Evolutionary conservation across 371 early-diverging fungal genomes (phyloP).

Genomic region (Coemansia sp.): DNA sequence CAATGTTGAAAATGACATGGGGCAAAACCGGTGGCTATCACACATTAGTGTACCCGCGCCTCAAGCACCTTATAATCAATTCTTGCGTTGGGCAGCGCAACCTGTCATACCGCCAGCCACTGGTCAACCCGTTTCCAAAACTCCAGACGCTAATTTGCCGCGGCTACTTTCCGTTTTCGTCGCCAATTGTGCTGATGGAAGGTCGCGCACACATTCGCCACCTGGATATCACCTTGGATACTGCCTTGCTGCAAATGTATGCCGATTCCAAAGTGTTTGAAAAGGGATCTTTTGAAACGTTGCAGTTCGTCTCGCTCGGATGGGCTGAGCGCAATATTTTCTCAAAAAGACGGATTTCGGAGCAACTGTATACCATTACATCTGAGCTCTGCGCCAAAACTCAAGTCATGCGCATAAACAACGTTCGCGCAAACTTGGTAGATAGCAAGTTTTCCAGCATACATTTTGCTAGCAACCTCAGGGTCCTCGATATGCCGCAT

Average conservation of each 20-base stretch:
- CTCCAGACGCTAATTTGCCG: constrained; percentile 20
- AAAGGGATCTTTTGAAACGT: constrained; percentile 13
- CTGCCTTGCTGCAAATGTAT: constrained; percentile 1
- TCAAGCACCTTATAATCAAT: constrained; percentile 13
- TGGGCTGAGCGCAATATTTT: constrained; percentile 9
- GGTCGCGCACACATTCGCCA: constrained; percentile 15
- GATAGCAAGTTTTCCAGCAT: not conserved
- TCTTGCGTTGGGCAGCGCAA: constrained; percentile 8
- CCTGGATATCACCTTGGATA: constrained; percentile 19
- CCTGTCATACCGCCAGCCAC: not conserved
- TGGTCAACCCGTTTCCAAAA: constrained; percentile 24
- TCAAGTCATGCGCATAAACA: not conserved
- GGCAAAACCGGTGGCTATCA: not conserved
- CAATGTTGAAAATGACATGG: constrained; percentile 22
- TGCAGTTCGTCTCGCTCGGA: constrained; percentile 23
- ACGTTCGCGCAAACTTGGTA: not conserved
- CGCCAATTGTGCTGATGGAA: constrained; percentile 9
- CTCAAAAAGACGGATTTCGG: not conserved
- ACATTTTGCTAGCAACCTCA: not conserved
- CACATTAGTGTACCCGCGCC: constrained; percentile 28
- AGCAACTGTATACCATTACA: not conserved
- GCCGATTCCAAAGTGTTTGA: not conserved
- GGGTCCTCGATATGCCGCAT: constrained; percentile 14
- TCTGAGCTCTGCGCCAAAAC: not conserved
- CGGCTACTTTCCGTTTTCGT: constrained; percentile 29